Evolutionary conservation across 306 rosid species (phyloP).

Genomic region (Quercus robur): DNA sequence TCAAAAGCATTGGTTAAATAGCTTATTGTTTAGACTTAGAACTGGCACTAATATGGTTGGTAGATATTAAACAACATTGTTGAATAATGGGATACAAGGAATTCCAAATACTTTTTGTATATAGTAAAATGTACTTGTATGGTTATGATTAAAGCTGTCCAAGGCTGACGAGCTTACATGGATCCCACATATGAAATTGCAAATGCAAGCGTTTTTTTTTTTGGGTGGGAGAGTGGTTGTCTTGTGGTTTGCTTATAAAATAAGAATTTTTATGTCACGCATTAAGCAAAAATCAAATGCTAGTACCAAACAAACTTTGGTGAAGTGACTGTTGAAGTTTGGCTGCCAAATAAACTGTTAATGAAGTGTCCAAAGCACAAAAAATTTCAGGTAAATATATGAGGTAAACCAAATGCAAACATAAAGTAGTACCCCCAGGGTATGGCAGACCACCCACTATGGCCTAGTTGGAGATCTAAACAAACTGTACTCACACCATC

Average conservation of each 20-base stretch:
- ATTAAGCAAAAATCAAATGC: conserved; percentile 18
- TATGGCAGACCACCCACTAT: conserved; percentile 43
- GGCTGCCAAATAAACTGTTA: conserved; percentile 40
- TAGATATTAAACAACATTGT: neutral
- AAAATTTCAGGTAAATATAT: neutral
- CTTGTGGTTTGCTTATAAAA: conserved; percentile 27
- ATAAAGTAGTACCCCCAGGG: conserved; percentile 13
- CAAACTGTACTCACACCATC: neutral
- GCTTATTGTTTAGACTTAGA: neutral
- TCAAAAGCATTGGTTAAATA: neutral
- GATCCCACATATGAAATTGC: conserved; percentile 19
- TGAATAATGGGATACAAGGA: conserved; percentile 10
- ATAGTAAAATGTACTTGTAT: conserved; percentile 1
- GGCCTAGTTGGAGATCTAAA: conserved; percentile 14
- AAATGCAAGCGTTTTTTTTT: conserved; percentile 21
- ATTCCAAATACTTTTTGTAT: conserved; percentile 4
- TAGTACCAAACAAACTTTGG: conserved; percentile 29
- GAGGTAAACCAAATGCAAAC: conserved; percentile 24
- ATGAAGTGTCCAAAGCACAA: neutral
- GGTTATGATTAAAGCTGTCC: conserved; percentile 1
- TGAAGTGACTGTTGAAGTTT: conserved; percentile 51
- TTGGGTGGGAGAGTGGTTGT: conserved; percentile 35
- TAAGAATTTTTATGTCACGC: conserved; percentile 2
- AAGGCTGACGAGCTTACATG: neutral
- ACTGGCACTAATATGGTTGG: neutral